Percentiles rank a stretch among this genome's conserved stretches.
phyloP scores from a whole-genome alignment of 208 protist species.

The Trypanosoma grayi region DNA sequence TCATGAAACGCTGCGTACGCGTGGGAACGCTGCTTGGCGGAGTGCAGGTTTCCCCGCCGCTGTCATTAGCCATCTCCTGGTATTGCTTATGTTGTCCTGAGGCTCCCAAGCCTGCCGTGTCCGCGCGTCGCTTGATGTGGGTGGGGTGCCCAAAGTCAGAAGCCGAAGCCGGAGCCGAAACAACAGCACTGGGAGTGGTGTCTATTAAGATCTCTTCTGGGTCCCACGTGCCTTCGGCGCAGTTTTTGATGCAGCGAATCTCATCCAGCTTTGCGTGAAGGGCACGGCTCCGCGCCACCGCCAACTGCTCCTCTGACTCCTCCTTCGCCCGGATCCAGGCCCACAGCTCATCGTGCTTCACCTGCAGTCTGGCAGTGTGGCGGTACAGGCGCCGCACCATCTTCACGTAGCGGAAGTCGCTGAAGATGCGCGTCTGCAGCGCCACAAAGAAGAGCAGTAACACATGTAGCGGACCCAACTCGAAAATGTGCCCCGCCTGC shows the following conservation, averaged over 20 bases:
- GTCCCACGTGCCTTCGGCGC: background rate
- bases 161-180: too few species aligned
- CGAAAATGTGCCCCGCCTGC: background rate
- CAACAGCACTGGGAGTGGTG: background rate
- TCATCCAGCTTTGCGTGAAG: constrained; percentile 22
- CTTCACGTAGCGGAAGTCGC: constrained; percentile 27
- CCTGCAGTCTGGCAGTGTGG: constrained; percentile 1
- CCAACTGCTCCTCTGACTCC: constrained; percentile 4
- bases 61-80: too few species aligned
- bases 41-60: too few species aligned
- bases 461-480: constrained; percentile 9
- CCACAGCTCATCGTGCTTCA: constrained; percentile 18
- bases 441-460: constrained; percentile 28
- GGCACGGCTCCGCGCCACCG: constrained; percentile 2
- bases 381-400: constrained; percentile 23
- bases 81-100: too few species aligned
- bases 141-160: too few species aligned
- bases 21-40: too few species aligned
- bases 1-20: too few species aligned
- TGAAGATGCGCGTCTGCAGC: constrained; percentile 35
- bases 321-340: constrained; percentile 22
- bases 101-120: too few species aligned
- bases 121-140: too few species aligned
- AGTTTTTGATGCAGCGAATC: background rate
- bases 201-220: background rate